phyloP scores from a whole-genome alignment of 176 grass and related monocot genomes.

The Juncus effusus region DNA sequence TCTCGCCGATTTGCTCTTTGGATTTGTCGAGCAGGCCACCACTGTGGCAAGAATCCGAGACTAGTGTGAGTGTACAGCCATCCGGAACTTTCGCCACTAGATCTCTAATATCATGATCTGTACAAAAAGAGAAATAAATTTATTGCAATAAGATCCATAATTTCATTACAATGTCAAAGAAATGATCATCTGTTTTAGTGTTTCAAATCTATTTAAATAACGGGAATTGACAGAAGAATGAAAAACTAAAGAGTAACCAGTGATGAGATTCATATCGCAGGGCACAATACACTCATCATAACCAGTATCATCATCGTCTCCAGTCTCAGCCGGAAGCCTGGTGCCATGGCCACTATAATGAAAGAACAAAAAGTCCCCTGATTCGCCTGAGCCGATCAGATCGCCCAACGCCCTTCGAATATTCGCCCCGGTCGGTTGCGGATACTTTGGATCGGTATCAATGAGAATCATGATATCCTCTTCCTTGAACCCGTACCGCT shows the following conservation, averaged over 20 bases:
- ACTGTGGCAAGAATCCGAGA: conserved; percentile 86
- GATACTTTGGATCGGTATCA: conserved; percentile 44
- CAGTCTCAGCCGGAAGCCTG: conserved; percentile 69
- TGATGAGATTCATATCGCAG: conserved; percentile 85
- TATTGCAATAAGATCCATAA: too few relatives aligned
- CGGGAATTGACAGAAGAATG: too few relatives aligned
- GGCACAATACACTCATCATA: conserved; percentile 96
- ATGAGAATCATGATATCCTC: conserved; percentile 51
- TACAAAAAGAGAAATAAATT: neutral
- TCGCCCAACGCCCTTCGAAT: conserved; percentile 38
- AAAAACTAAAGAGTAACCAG: conserved; percentile 29
- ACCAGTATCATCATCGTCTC: conserved; percentile 82
- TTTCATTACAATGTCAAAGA: too few relatives aligned
- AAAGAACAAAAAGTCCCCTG: conserved; percentile 73
- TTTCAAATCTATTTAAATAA: too few relatives aligned
- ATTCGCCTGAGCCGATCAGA: conserved; percentile 45
- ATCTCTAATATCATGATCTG: conserved; percentile 86
- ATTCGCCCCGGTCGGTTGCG: conserved; percentile 48
- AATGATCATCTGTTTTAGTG: too few relatives aligned
- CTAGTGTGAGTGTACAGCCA: conserved; percentile 66
- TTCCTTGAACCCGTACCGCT: conserved; percentile 52
- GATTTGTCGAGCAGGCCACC: conserved; percentile 70
- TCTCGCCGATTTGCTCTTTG: conserved; percentile 90
- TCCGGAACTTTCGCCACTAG: conserved; percentile 56
- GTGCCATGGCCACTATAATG: conserved; percentile 90